Base-by-base conservation (phyloP, 805 yeast genomes). In the Diddensiella santjacobensis region DNA sequence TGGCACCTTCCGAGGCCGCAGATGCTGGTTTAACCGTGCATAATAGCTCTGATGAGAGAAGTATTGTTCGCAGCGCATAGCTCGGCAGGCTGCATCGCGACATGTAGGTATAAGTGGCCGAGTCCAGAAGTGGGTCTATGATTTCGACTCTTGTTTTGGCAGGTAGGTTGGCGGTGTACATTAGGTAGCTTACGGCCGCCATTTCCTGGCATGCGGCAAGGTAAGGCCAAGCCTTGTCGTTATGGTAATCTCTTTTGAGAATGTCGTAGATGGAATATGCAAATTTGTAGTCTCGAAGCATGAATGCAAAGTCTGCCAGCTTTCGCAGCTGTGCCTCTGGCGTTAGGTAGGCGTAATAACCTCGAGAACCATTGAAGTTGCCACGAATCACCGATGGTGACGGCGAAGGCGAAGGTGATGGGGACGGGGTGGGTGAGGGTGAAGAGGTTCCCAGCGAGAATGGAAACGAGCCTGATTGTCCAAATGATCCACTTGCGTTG, bases 251-350 rank as follows among this genome's bases (percentile, higher is more conserved):
- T 58, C 84, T 83, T 51, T 83, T 83, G 33, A 88, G 73, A 44
- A 87, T 63, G 51, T 91, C 98, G 63, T 91, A 91, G 1, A 88
- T 84, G 1, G 85, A 72, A 59, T 84, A 83, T 2, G 97, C 93
- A 49, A 79, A 81, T 62, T 83, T 82, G 71, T 84, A 91, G 68
- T 93, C 96, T 31, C 89, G 78, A n/a, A 90, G 67, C 81, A 93
- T 87, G 59, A 91, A 80, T 4, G 89, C 81, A 87, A 95, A 87
- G 64, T 93, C 99, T 0, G 95, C 98, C 22, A 91, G 70, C 60
- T 85, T 84, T 44, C 98, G 72, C 22, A 89, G 73, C 38, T 79
- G 73, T 61, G 87, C 84, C 57, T 88, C 96, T 0, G 82, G 75
- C 0, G 88, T 71, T 2, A 77, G 71, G 8, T 79, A 77, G 38